Conservation (phyloP, 805 yeast genomes). For the Brettanomyces anomalus region DNA sequence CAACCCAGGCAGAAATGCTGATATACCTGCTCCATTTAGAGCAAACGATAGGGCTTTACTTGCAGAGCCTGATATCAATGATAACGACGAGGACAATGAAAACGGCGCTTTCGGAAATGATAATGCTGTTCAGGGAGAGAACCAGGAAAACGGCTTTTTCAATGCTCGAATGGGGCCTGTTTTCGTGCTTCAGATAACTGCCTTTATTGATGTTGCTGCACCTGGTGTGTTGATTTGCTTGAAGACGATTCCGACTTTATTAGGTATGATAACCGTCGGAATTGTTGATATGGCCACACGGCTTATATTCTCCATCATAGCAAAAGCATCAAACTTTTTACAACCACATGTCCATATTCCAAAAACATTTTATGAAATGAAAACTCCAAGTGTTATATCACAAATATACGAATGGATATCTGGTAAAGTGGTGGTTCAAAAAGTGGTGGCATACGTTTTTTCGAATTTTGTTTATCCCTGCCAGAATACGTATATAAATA, state of each 20-base stretch:
- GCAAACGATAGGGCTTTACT: no score
- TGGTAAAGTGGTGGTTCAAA: background rate
- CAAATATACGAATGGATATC: background rate
- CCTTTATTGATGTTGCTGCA: conserved; percentile 14
- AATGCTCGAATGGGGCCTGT: conserved; percentile 8
- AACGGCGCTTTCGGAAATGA: conserved; percentile 5
- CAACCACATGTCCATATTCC: background rate
- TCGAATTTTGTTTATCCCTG: conserved; percentile 6
- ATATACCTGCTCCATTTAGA: no score
- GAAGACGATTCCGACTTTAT: conserved; percentile 17
- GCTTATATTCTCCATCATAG: background rate
- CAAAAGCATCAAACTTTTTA: background rate
- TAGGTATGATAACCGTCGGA: conserved; percentile 16
- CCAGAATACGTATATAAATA: conserved; percentile 8
- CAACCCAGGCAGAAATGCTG: no score
- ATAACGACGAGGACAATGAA: background rate
- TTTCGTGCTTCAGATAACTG: conserved; percentile 13
- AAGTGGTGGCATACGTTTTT: conserved; percentile 2
- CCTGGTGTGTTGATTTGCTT: conserved; percentile 14
- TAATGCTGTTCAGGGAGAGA: background rate
- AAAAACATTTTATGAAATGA: no score
- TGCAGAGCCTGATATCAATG: background rate
- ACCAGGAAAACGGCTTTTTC: background rate
- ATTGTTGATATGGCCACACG: conserved; percentile 6
- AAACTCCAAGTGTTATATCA: no score